Evolutionary conservation across 345 rosid species (phyloP).

Genomic region (Zanthoxylum bungeanum): DNA sequence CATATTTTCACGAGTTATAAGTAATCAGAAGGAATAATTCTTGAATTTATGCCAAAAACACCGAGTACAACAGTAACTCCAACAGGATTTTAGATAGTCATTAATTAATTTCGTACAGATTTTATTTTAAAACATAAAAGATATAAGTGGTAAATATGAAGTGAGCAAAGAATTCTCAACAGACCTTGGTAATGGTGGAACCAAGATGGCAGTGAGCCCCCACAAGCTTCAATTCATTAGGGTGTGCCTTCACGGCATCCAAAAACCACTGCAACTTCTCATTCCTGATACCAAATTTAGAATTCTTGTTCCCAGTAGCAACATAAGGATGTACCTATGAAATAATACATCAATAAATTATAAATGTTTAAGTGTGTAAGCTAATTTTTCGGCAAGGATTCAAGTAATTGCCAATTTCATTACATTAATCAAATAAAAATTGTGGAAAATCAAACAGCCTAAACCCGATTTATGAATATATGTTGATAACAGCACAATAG

Average conservation of each 20-base stretch:
- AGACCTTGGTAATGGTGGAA: constrained; percentile 94
- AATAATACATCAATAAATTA: constrained; percentile 1
- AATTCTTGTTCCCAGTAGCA: constrained; percentile 95
- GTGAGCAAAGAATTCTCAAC: not conserved
- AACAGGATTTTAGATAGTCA: no score
- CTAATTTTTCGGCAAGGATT: not conserved
- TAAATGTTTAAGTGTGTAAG: not conserved
- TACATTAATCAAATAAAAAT: not conserved
- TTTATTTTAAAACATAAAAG: not conserved
- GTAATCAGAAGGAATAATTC: no score
- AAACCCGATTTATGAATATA: not conserved
- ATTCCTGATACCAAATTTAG: constrained; percentile 97
- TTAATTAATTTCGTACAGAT: not conserved
- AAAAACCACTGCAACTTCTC: constrained; percentile 99
- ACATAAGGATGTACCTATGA: constrained; percentile 94
- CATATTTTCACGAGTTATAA: no score
- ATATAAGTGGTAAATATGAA: not conserved
- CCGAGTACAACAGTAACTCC: no score
- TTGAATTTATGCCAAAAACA: no score
- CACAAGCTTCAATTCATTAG: constrained; percentile 84
- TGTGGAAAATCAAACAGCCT: not conserved
- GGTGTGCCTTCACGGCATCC: constrained; percentile 88
- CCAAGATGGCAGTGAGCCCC: constrained; percentile 99
- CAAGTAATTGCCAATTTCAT: not conserved
- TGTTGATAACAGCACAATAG: not conserved